phyloP scores from a whole-genome alignment of 345 rosid genomes.

The Triadica sebifera region DNA sequence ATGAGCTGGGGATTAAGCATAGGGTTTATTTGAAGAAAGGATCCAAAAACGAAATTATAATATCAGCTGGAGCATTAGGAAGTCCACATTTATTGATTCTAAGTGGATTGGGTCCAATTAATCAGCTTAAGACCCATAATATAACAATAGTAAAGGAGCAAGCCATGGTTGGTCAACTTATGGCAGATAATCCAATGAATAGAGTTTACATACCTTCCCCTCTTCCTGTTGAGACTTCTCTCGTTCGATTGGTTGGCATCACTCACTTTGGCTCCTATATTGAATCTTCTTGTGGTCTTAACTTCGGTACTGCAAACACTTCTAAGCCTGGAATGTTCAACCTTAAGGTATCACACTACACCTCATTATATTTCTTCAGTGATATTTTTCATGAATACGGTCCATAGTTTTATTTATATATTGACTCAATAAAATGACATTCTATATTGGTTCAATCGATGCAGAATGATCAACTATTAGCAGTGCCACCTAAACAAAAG shows the following conservation, averaged over 20 bases:
- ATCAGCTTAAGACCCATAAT: constrained; percentile 20
- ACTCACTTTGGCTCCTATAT: constrained; percentile 26
- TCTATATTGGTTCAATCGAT: no score
- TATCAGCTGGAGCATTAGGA: constrained; percentile 30
- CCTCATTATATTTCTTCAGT: no score
- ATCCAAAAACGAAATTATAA: constrained; percentile 21
- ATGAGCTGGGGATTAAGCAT: constrained; percentile 17
- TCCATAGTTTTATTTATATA: no score
- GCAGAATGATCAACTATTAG: constrained; percentile 40
- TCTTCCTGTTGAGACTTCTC: constrained; percentile 25
- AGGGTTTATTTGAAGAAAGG: constrained; percentile 19
- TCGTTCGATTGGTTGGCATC: constrained; percentile 25
- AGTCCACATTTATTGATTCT: constrained; percentile 34
- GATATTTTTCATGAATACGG: no score
- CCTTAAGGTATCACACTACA: constrained; percentile 24
- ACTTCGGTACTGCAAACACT: neutral
- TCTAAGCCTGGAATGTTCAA: constrained; percentile 36
- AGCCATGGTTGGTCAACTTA: constrained; percentile 30
- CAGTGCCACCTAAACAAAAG: constrained; percentile 40
- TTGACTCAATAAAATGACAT: no score
- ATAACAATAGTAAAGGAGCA: constrained; percentile 15
- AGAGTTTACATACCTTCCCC: constrained; percentile 25
- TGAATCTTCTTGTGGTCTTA: constrained; percentile 29
- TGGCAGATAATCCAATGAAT: constrained; percentile 35
- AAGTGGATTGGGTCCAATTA: constrained; percentile 30